These are phyloP conservation scores for Claviceps sorghi DNA, from an alignment of 2,329 filamentous ascomycete species.

Conservation along the genomic window DNA sequence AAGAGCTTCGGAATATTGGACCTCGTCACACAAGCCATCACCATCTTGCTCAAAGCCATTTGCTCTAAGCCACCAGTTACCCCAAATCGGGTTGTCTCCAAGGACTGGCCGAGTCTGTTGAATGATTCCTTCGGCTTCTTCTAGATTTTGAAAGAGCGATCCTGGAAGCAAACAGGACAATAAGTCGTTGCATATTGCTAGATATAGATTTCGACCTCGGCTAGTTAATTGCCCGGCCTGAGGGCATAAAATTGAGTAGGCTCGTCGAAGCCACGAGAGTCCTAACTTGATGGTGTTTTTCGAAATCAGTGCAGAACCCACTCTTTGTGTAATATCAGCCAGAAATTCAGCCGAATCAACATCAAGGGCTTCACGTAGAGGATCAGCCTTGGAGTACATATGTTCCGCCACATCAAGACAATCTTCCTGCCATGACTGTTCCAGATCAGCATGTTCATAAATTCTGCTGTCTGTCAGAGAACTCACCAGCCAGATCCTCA, in stretches of 20 bases:
- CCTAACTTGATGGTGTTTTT: conserved; percentile 41
- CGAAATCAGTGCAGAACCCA: conserved; percentile 46
- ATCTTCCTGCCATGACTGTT: conserved; percentile 58
- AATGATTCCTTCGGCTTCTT: conserved; percentile 43
- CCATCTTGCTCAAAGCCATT: conserved; percentile 35
- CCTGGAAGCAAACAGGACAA: conserved; percentile 40
- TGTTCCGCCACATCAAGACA: conserved; percentile 65
- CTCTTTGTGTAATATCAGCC: conserved; percentile 54
- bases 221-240: conserved; percentile 40
- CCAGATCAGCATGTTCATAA: conserved; percentile 7
- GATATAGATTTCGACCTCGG: conserved; percentile 47
- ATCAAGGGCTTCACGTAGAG: conserved; percentile 26
- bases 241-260: conserved; percentile 41
- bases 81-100: conserved; percentile 48
- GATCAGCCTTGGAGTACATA: conserved; percentile 49
- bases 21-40: conserved; percentile 19
- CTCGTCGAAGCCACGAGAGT: conserved; percentile 58
- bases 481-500: conserved; percentile 52
- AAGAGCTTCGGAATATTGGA: conserved; percentile 39
- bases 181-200: conserved; percentile 50
- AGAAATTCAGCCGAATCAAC: conserved; percentile 42
- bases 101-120: conserved; percentile 46
- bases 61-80: conserved; percentile 54
- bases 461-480: not conserved
- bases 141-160: conserved; percentile 26